Evolutionary conservation across 495 filamentous ascomycete species (phyloP).

Genomic region (Elaphomyces granulatus): DNA sequence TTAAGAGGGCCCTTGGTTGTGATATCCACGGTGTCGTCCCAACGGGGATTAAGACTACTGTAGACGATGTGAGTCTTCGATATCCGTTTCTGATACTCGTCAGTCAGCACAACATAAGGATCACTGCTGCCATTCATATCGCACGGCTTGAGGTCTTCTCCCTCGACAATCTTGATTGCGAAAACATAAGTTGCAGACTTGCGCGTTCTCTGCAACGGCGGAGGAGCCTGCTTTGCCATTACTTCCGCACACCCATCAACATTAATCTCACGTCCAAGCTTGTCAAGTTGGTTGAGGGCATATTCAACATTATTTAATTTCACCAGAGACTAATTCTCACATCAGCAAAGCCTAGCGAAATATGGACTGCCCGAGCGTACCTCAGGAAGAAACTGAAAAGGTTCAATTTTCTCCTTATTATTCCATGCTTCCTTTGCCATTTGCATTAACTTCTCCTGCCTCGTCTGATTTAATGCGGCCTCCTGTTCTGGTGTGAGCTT

Average conservation of each 20-base stretch:
- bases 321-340: slow-evolving; percentile 60
- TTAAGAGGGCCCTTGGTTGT: slow-evolving; percentile 83
- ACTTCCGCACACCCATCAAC: slow-evolving; percentile 88
- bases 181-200: slow-evolving; percentile 79
- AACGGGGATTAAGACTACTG: slow-evolving; percentile 82
- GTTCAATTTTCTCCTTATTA: slow-evolving; percentile 86
- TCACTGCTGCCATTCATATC: slow-evolving; percentile 91
- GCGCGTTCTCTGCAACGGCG: slow-evolving; percentile 39
- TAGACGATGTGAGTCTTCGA: slow-evolving; percentile 89
- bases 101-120: slow-evolving; percentile 91
- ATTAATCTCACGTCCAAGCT: slow-evolving; percentile 74
- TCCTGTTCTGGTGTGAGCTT: slow-evolving; percentile 76
- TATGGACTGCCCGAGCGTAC: slow-evolving; percentile 30
- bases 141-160: slow-evolving; percentile 95
- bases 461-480: slow-evolving; percentile 55
- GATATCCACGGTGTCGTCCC: slow-evolving; percentile 96
- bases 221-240: slow-evolving; percentile 49
- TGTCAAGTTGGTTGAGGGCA: slow-evolving; percentile 78
- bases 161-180: slow-evolving; percentile 97
- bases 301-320: slow-evolving; percentile 98
- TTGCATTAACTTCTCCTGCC: slow-evolving; percentile 83
- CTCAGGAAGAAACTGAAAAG: slow-evolving; percentile 94
- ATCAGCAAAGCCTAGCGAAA: not conserved
- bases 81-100: slow-evolving; percentile 97
- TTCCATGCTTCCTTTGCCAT: slow-evolving; percentile 93